phyloP scores from a whole-genome alignment of 163 green algal species.

The Volvox carteri region DNA sequence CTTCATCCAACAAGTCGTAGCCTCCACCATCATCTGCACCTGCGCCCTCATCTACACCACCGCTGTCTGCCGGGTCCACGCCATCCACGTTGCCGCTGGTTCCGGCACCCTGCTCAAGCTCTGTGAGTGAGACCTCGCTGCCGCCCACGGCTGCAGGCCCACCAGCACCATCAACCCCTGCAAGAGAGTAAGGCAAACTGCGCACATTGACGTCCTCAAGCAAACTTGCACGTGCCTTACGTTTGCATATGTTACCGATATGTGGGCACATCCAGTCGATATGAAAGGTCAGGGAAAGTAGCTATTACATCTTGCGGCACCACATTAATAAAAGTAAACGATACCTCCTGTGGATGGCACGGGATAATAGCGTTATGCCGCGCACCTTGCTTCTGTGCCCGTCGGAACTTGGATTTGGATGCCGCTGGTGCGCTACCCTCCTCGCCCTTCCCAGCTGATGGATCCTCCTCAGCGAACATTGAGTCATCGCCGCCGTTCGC shows the following conservation, averaged over 20 bases:
- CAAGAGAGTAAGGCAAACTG: background rate
- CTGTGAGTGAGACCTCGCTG: conserved; percentile 30
- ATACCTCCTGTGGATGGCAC: too few species aligned
- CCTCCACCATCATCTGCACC: background rate
- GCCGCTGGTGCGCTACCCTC: conserved; percentile 15
- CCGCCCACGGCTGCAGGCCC: background rate
- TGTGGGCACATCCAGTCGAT: too few species aligned
- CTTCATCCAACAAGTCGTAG: conserved; percentile 56
- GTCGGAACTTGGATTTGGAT: conserved; percentile 54
- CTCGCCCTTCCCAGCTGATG: background rate
- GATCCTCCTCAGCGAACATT: conserved; percentile 51
- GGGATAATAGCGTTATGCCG: too few species aligned
- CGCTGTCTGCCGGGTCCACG: background rate
- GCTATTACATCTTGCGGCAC: too few species aligned
- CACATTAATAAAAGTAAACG: too few species aligned
- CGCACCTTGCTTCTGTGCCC: conserved; percentile 34
- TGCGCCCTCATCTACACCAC: conserved; percentile 7
- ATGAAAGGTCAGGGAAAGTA: too few species aligned
- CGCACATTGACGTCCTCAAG: too few species aligned
- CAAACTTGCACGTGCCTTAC: too few species aligned
- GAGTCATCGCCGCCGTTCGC: conserved; percentile 26
- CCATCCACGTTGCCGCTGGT: background rate
- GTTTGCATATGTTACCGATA: too few species aligned
- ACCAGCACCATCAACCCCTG: background rate
- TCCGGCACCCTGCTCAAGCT: conserved; percentile 22